Conservation (phyloP, 805 yeast genomes). For the Tetrapisispora pingtungensis region DNA sequence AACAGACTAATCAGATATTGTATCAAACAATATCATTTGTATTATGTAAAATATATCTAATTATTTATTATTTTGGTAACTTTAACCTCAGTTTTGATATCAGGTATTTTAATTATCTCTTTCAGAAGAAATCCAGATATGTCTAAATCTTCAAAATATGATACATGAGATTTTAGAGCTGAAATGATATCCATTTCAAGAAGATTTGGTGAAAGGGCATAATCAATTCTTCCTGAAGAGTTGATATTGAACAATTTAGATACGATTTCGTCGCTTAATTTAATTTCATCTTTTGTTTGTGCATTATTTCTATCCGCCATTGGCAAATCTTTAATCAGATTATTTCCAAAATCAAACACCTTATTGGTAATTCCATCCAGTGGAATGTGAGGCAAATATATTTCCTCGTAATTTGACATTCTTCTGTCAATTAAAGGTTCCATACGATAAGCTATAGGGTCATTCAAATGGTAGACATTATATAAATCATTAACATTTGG, state of each 20-base stretch:
- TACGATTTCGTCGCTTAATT: slow-evolving; percentile 22
- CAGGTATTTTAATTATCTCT: slow-evolving; percentile 33
- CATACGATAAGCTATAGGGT: slow-evolving; percentile 80
- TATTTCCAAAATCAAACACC: slow-evolving; percentile 21
- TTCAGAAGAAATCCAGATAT: slow-evolving; percentile 68
- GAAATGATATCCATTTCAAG: slow-evolving; percentile 71
- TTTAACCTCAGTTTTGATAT: slow-evolving; percentile 1
- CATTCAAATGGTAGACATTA: slow-evolving; percentile 83
- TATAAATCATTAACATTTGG: slow-evolving; percentile 61
- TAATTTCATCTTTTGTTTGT: slow-evolving; percentile 12
- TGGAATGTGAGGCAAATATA: slow-evolving; percentile 17
- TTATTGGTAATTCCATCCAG: slow-evolving; percentile 19
- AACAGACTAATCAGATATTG: no score
- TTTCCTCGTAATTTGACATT: slow-evolving; percentile 19
- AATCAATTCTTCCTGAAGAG: slow-evolving; percentile 71
- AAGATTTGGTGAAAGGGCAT: slow-evolving; percentile 63
- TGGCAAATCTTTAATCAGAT: slow-evolving; percentile 14
- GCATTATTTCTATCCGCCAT: slow-evolving; percentile 1
- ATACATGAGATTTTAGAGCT: slow-evolving; percentile 79
- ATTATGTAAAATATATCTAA: no score
- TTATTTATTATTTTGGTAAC: background rate
- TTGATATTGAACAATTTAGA: slow-evolving; percentile 43
- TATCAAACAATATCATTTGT: no score
- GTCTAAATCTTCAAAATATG: slow-evolving; percentile 79
- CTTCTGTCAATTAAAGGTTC: slow-evolving; percentile 60